These are phyloP conservation scores for Oxyria digyna DNA, from an alignment of 148 eudicot species.

Conservation along the genomic window DNA sequence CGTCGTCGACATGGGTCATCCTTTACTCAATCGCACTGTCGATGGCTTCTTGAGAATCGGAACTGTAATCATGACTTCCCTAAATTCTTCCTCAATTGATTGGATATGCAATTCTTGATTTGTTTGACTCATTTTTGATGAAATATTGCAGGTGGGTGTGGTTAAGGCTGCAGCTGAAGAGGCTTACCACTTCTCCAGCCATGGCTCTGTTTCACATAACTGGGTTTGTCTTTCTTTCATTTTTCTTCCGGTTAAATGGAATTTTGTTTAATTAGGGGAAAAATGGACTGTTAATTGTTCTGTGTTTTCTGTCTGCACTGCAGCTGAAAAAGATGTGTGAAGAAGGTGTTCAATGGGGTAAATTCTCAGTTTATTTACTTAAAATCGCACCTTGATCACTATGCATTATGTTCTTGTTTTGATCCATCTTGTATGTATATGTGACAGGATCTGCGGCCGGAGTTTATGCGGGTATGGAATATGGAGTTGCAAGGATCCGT, in stretches of 20 bases:
- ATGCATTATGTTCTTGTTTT: neutral
- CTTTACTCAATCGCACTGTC: slow-evolving; percentile 57
- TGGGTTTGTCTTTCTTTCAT: neutral
- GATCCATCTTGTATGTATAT: neutral
- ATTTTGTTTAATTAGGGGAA: neutral
- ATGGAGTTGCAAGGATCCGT: slow-evolving; percentile 58
- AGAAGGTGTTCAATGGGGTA: slow-evolving; percentile 95
- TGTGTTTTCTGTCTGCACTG: slow-evolving; percentile 11
- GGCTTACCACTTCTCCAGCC: slow-evolving; percentile 24
- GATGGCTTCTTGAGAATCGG: slow-evolving; percentile 92
- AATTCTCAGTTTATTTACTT: neutral
- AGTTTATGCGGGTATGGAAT: slow-evolving; percentile 76
- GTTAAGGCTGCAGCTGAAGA: slow-evolving; percentile 68
- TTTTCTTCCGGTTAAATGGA: too few relatives aligned
- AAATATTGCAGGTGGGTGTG: slow-evolving; percentile 48
- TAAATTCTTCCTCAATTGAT: too few relatives aligned
- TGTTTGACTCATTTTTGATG: neutral
- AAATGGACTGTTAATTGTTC: neutral
- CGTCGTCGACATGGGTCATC: slow-evolving; percentile 55
- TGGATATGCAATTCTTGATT: neutral
- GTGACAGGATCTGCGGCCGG: slow-evolving; percentile 61
- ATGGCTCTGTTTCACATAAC: neutral
- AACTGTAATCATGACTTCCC: slow-evolving; percentile 21
- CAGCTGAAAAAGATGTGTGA: slow-evolving; percentile 89
- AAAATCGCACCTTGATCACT: neutral